These are phyloP conservation scores for Colletotrichum sp. DNA, from an alignment of 2,329 filamentous ascomycete genomes.

Conservation along the genomic window DNA sequence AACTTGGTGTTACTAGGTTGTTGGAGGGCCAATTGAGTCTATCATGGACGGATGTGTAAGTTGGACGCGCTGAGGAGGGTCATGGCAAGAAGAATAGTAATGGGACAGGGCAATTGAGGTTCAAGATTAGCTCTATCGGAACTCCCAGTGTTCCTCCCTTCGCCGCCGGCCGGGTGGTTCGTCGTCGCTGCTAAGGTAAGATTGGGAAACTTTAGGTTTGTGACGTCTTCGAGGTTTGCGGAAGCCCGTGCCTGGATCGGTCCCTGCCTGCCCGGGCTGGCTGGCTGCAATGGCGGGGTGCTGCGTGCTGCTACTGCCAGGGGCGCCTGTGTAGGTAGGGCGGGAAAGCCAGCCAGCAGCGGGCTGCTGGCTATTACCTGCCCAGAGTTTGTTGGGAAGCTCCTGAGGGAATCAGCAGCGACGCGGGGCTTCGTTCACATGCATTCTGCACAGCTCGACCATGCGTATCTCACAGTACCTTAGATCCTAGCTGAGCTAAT, in stretches of 20 bases:
- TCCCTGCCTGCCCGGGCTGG: neutral
- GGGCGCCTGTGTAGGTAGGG: neutral
- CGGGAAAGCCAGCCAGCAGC: neutral
- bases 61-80: neutral
- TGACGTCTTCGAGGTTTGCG: conserved; percentile 10
- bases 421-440: neutral
- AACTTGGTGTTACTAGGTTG: neutral
- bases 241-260: neutral
- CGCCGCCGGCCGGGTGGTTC: neutral
- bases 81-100: neutral
- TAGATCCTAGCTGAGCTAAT: neutral
- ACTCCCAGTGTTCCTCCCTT: conserved; percentile 1
- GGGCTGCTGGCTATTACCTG: neutral
- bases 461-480: neutral
- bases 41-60: neutral
- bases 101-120: neutral
- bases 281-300: neutral
- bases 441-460: neutral
- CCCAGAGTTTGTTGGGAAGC: neutral
- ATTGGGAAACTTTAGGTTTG: neutral
- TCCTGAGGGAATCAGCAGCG: neutral
- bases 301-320: neutral
- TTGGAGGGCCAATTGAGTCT: neutral
- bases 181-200: neutral
- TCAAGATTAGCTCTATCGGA: neutral